Percentiles rank a stretch among this genome's conserved stretches.
These are phyloP conservation scores for Cicer bijugum DNA, from an alignment of 306 rosid species.

Conservation along the genomic window DNA sequence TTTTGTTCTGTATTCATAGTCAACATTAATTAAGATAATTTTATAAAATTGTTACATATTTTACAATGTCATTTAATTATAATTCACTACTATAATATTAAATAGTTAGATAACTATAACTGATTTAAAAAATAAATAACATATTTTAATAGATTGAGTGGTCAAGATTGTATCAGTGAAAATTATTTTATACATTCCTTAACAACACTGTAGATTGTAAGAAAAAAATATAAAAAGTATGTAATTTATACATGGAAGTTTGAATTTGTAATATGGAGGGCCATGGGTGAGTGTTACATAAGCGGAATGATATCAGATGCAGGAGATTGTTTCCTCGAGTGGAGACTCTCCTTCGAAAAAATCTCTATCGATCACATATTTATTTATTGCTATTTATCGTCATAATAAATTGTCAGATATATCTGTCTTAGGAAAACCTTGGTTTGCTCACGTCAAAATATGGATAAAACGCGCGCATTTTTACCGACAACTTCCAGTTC, in stretches of 20 bases:
- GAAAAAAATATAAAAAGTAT: too few relatives aligned
- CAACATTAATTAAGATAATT: too few relatives aligned
- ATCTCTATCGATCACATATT: conserved; percentile 35
- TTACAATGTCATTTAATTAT: too few relatives aligned
- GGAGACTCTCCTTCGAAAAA: not conserved
- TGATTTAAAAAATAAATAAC: too few relatives aligned
- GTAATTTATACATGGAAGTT: not conserved
- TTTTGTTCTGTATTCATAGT: too few relatives aligned
- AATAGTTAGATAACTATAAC: too few relatives aligned
- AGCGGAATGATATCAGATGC: not conserved
- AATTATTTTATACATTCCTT: too few relatives aligned
- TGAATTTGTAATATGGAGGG: not conserved
- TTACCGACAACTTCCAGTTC: conserved; percentile 29
- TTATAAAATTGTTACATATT: too few relatives aligned
- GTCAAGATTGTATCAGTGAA: too few relatives aligned
- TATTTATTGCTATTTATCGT: conserved; percentile 18
- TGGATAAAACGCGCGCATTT: not conserved
- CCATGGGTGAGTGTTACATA: not conserved
- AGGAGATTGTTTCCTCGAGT: conserved; percentile 18
- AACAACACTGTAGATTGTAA: too few relatives aligned
- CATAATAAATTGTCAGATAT: not conserved
- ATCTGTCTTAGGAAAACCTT: not conserved
- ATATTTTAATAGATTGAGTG: too few relatives aligned
- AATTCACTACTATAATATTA: too few relatives aligned
- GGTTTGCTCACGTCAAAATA: not conserved